Conservation (phyloP, 495 filamentous ascomycete species). For the Penicillium arizonense region DNA sequence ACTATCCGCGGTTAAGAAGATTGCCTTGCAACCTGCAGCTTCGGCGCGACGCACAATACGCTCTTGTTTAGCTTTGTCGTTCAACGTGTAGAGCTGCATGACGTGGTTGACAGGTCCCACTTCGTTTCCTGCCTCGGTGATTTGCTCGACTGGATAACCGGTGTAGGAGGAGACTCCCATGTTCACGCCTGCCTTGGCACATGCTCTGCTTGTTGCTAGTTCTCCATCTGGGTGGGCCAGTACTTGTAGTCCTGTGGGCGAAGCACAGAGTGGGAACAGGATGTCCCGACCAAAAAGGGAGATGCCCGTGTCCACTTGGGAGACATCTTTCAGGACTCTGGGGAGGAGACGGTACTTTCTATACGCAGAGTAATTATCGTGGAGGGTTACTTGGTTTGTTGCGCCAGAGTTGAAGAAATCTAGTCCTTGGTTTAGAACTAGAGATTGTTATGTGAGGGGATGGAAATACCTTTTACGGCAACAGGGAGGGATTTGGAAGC, state of each 20-base stretch:
- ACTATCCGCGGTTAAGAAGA: slow-evolving; percentile 83
- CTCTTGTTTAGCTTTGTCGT: slow-evolving; percentile 58
- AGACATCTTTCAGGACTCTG: slow-evolving; percentile 51
- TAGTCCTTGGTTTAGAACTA: slow-evolving; percentile 6
- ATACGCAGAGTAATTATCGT: slow-evolving; percentile 44
- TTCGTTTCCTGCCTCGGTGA: slow-evolving; percentile 47
- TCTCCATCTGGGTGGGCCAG: slow-evolving; percentile 69
- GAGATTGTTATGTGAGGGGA: not conserved
- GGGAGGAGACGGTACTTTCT: slow-evolving; percentile 48
- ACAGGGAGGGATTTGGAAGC: slow-evolving; percentile 10
- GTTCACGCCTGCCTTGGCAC: slow-evolving; percentile 42
- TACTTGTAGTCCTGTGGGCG: slow-evolving; percentile 63
- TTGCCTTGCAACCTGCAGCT: slow-evolving; percentile 52
- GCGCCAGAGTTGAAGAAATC: slow-evolving; percentile 51
- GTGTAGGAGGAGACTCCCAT: slow-evolving; percentile 55
- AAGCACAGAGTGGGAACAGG: slow-evolving; percentile 41
- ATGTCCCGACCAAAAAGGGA: slow-evolving; percentile 39
- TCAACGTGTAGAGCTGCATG: slow-evolving; percentile 77
- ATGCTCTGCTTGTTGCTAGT: slow-evolving; percentile 57
- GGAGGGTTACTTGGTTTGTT: slow-evolving; percentile 42
- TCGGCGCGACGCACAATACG: slow-evolving; percentile 39
- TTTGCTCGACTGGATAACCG: slow-evolving; percentile 49
- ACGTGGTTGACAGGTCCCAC: slow-evolving; percentile 44
- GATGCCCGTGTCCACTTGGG: slow-evolving; percentile 40
- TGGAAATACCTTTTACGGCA: slow-evolving; percentile 14